Conservation (phyloP, 768 basidiomycete species). For the Podaxis sp. region DNA sequence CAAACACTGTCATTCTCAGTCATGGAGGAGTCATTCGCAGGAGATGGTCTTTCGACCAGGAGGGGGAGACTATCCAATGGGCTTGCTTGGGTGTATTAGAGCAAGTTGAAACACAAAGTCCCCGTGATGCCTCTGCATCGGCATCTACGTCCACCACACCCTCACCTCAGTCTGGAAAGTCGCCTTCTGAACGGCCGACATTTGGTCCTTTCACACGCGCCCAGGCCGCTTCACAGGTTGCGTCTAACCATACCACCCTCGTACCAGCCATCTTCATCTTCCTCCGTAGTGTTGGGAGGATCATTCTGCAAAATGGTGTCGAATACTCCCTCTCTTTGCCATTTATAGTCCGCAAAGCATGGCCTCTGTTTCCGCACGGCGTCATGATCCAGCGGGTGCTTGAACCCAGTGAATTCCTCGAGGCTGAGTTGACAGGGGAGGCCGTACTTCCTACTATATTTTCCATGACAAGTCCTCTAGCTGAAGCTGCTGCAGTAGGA, state of each 20-base stretch:
- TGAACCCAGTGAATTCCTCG: conserved; percentile 64
- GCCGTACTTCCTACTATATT: conserved; percentile 78
- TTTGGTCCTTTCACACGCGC: conserved; percentile 55
- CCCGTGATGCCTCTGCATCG: conserved; percentile 33
- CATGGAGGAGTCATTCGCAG: conserved; percentile 67
- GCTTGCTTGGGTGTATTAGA: conserved; percentile 78
- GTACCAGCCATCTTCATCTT: conserved; percentile 75
- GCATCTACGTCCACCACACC: conserved; percentile 25
- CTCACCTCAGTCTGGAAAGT: conserved; percentile 12
- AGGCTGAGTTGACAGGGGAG: conserved; percentile 66
- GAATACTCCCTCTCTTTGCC: conserved; percentile 81
- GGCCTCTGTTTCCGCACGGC: conserved; percentile 78
- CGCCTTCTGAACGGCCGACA: conserved; percentile 33
- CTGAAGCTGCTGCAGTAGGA: conserved; percentile 73
- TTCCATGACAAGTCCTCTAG: conserved; percentile 72
- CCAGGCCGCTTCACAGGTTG: conserved; percentile 38
- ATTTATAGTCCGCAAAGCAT: conserved; percentile 76
- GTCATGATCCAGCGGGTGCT: conserved; percentile 76
- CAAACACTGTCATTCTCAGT: conserved; percentile 59
- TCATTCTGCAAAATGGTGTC: conserved; percentile 67
- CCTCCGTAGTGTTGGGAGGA: conserved; percentile 69
- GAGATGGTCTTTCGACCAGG: conserved; percentile 74
- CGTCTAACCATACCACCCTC: conserved; percentile 35
- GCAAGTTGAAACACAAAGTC: conserved; percentile 36
- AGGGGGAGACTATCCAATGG: conserved; percentile 73